A percentile compares a stretch with the other conserved stretches of the same genome.
Evolutionary conservation across 805 yeast genomes (phyloP).

Genomic region (Tetrapisispora nanseiensis): DNA sequence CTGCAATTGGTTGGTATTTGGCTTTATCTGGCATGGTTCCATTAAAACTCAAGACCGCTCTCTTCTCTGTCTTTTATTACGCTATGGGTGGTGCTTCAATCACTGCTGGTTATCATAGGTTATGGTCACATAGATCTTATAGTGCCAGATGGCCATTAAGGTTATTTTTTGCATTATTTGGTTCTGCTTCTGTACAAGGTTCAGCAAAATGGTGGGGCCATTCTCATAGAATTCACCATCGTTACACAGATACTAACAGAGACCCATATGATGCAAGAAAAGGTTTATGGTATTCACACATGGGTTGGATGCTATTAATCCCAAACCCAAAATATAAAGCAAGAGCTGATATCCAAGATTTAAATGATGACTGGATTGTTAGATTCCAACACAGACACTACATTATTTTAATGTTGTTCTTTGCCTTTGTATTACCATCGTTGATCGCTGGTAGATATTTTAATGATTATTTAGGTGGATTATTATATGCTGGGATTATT

Average conservation of each 20-base stretch:
- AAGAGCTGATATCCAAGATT: constrained; percentile 71
- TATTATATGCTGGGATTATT: constrained; percentile 64
- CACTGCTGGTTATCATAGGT: constrained; percentile 78
- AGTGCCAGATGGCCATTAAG: constrained; percentile 52
- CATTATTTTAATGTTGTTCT: constrained; percentile 46
- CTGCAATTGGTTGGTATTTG: constrained; percentile 41
- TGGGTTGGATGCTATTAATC: constrained; percentile 77
- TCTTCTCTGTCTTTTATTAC: constrained; percentile 44
- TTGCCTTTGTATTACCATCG: constrained; percentile 56
- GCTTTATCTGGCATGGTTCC: constrained; percentile 36
- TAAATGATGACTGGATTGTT: constrained; percentile 70
- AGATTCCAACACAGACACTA: constrained; percentile 77
- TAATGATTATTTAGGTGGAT: constrained; percentile 62
- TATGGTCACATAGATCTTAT: constrained; percentile 70
- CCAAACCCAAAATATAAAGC: constrained; percentile 79
- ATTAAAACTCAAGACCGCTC: constrained; percentile 38
- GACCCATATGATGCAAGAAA: constrained; percentile 81
- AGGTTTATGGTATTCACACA: constrained; percentile 76
- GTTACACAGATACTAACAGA: constrained; percentile 74
- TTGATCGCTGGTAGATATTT: constrained; percentile 45
- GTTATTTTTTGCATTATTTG: constrained; percentile 62
- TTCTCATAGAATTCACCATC: constrained; percentile 75
- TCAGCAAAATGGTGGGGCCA: constrained; percentile 88
- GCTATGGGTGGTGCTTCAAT: constrained; percentile 59
- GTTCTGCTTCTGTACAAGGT: constrained; percentile 78